These are phyloP conservation scores for Sextonia rubra DNA, from an alignment of 164 flowering plant genomes.

Conservation along the genomic window DNA sequence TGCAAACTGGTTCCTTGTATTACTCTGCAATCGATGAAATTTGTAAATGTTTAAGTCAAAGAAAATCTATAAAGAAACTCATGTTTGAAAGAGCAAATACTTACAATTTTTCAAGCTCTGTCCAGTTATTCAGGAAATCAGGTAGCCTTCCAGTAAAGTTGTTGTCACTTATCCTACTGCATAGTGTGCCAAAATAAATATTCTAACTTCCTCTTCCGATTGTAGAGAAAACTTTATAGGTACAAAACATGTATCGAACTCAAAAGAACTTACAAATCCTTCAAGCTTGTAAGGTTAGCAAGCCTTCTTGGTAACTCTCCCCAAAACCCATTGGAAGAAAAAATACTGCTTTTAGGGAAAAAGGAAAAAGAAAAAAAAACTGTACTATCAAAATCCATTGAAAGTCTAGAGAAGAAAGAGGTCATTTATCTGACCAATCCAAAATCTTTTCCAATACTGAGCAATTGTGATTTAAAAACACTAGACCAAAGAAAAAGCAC, in stretches of 20 bases:
- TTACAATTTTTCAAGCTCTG: conserved; percentile 26
- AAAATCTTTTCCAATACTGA: too few species aligned
- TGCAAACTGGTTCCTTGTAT: conserved; percentile 57
- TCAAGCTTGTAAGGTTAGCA: conserved; percentile 17
- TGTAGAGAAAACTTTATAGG: not conserved
- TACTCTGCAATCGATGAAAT: conserved; percentile 30
- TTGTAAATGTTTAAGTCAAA: not conserved
- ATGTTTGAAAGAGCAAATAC: conserved; percentile 1
- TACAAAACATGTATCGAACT: not conserved
- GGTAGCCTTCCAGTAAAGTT: conserved; percentile 38
- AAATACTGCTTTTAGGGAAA: conserved; percentile 14
- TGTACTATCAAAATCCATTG: too few species aligned
- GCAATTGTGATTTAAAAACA: not conserved
- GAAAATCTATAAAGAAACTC: not conserved
- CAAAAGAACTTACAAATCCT: conserved; percentile 12
- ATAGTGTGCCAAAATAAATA: not conserved
- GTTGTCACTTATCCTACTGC: conserved; percentile 36
- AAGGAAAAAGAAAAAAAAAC: too few species aligned
- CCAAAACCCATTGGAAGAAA: conserved; percentile 22
- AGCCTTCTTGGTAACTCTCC: conserved; percentile 21
- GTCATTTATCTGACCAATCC: too few species aligned
- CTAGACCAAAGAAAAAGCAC: not conserved
- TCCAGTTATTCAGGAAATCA: conserved; percentile 23
- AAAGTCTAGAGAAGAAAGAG: too few species aligned
- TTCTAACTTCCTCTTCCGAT: too few species aligned